Base-by-base conservation (phyloP, 2,329 filamentous ascomycete genomes). In the Colletotrichum musae region DNA sequence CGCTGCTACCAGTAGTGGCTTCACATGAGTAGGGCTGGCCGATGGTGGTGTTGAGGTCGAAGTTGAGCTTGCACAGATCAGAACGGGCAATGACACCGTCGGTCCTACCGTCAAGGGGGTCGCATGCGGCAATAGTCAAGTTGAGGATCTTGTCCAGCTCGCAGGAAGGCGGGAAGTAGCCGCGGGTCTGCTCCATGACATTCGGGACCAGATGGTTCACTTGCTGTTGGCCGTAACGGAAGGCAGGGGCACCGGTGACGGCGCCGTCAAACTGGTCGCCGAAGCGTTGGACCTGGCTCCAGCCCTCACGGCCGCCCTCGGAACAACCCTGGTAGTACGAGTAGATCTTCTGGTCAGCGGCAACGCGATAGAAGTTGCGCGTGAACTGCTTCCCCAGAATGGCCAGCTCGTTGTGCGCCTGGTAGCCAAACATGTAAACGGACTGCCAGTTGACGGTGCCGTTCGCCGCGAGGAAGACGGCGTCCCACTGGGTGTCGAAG, bases 301-400 rank as follows among this genome's bases (percentile, higher is more conserved):
- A 83, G 15, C 80, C 84, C 72, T 86, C 82, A 5, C 84, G 80
- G 2, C 83, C 86, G 21, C 86, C 86, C 59, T 88, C 86, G 13
- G 85, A 87, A 75, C 86, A 88, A 3, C 85, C 86, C 70, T 86
- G 81, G 72, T 84, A 88, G 77, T 88, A 88, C 2, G 84, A 79
- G 74, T 84, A 85, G 12, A 80, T 56, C 69, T 76, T 77, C 15
- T 72, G 61, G 0, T 78, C 74, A 1, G 80, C 75, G 0, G 41
- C 5, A 3, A 66, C 68, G 2, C 77, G 76, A 72, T 90, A 90
- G 76, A 87, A 89, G 0, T 77, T 75, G 16, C 82, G 73, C 2
- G 81, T 80, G 26, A 89, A 76, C 21, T 80, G 65, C 73, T 87
- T 89, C 7, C 83, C 85, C 1, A 84, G 71, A 6, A 24, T 52